Percentiles rank a stretch among this genome's conserved stretches.
These are phyloP conservation scores for Aureobasidium sp. DNA, from an alignment of 2,329 filamentous ascomycete species.

Conservation along the genomic window DNA sequence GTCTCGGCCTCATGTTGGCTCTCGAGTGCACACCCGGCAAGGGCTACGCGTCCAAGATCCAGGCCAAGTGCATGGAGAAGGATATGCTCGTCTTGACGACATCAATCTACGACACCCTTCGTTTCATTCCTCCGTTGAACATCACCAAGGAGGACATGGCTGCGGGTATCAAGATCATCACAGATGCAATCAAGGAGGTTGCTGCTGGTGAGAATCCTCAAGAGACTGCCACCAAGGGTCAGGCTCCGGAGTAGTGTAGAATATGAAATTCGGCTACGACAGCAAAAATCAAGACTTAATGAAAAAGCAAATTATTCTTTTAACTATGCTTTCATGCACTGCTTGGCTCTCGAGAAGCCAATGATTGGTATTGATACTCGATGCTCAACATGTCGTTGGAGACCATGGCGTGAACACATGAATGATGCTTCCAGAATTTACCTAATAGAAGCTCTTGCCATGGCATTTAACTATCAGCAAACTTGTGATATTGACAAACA, in stretches of 20 bases:
- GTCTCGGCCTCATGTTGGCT: slow-evolving; percentile 35
- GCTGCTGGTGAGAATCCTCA: slow-evolving; percentile 22
- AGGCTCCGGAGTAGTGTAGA: slow-evolving; percentile 18
- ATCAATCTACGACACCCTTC: slow-evolving; percentile 34
- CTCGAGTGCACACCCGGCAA: slow-evolving; percentile 32
- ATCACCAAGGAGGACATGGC: slow-evolving; percentile 34
- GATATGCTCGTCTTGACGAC: slow-evolving; percentile 35
- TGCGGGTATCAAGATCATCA: slow-evolving; percentile 31
- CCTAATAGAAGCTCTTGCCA: no score
- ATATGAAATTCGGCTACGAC: not conserved
- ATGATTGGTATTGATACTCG: not conserved
- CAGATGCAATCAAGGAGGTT: slow-evolving; percentile 32
- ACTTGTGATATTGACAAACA: not conserved
- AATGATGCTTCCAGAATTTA: no score
- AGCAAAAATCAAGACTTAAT: slow-evolving; percentile 1
- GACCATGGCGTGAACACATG: no score
- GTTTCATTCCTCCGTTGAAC: slow-evolving; percentile 36
- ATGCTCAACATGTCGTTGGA: not conserved
- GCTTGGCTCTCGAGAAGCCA: not conserved
- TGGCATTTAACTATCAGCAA: not conserved
- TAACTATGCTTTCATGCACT: not conserved
- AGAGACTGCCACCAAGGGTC: slow-evolving; percentile 20
- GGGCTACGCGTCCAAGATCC: slow-evolving; percentile 32
- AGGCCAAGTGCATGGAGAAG: slow-evolving; percentile 34
- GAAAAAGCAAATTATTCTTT: not conserved